Base-by-base conservation (phyloP, 2,329 filamentous ascomycete species). In the Penicillium sp. region DNA sequence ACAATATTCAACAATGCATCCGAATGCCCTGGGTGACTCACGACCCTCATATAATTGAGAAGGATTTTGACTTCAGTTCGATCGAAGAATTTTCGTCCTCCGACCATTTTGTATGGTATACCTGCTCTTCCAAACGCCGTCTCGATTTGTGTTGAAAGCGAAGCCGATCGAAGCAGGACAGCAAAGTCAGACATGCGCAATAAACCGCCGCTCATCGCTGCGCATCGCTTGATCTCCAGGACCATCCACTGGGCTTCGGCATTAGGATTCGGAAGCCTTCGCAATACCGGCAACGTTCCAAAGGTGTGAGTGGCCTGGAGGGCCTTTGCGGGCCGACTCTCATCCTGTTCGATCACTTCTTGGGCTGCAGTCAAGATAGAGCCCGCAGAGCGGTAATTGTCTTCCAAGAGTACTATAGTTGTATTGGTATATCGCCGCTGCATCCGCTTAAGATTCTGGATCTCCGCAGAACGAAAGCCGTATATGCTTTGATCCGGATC, bases 401-500 rank as follows among this genome's bases (percentile, higher is more conserved):
- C 89, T 68, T 97, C 90, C 2, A 99, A 79, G 6, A 93, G 86
- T 41, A 97, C 85, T 54, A 94, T 88, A 4, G 91, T 82, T 0
- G 91, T 94, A 26, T 88, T 82, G 0, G 86, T 86, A 67, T 89
- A 97, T 55, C 90, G 86, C 39, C 78, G 78, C 48, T 91, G 83
- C 79, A 99, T 86, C 2, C 89, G 85, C 60, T 84, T 83, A 44
- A 97, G 79, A 65, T 97, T 99, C 69, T 88, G 88, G 62, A 93
- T 90, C 71, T 99, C 93, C 9, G 94, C 93, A 7, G 91, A 92
- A 18, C 93, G 87, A 80, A 95, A 99, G 18, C 93, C 90, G 70
- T 97, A 99, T 53, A 99, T 99, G 70, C 92, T 97, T 73, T 99
- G 93, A 70, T 99, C 94, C 0, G 94, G 93, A 69, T 99, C 93